A percentile compares a stretch with the other conserved stretches of the same genome.
Conservation (phyloP, 768 basidiomycete species). For the Krasilnikovozyma curviuscula region DNA sequence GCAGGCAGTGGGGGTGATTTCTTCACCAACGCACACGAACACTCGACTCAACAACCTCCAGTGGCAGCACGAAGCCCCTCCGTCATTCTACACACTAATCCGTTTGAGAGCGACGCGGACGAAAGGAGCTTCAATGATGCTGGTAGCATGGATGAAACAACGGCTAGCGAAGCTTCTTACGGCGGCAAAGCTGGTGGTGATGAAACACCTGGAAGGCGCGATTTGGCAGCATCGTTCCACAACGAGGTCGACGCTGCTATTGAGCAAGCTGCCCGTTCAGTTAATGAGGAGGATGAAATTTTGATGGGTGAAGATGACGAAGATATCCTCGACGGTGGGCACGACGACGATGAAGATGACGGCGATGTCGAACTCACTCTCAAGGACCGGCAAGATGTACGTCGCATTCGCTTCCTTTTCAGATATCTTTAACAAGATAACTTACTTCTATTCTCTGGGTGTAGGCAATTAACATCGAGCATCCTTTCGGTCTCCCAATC, state of each 20-base stretch:
- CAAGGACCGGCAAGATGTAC: slow-evolving; percentile 81
- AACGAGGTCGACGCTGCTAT: slow-evolving; percentile 19
- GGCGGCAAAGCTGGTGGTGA: not conserved
- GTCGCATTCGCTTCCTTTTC: slow-evolving; percentile 3
- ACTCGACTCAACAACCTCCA: too few species aligned
- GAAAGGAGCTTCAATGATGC: slow-evolving; percentile 4
- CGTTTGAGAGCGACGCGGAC: not conserved
- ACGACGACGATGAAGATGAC: slow-evolving; percentile 19
- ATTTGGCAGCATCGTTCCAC: not conserved
- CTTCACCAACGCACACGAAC: not conserved
- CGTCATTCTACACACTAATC: too few species aligned
- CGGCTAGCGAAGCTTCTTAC: not conserved
- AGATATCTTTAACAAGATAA: not conserved
- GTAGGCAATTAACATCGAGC: slow-evolving; percentile 75
- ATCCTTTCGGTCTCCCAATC: slow-evolving; percentile 95
- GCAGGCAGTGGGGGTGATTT: not conserved
- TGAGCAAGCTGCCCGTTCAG: slow-evolving; percentile 18
- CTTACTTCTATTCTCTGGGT: not conserved
- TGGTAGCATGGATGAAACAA: not conserved
- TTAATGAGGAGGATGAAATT: slow-evolving; percentile 13
- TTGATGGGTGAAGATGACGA: slow-evolving; percentile 10
- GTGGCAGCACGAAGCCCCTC: too few species aligned
- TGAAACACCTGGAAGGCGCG: not conserved
- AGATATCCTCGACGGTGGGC: slow-evolving; percentile 14
- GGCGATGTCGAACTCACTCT: slow-evolving; percentile 40